These are phyloP conservation scores for Linnemannia exigua DNA, from an alignment of 192 early-diverging fungal species.

Conservation along the genomic window DNA sequence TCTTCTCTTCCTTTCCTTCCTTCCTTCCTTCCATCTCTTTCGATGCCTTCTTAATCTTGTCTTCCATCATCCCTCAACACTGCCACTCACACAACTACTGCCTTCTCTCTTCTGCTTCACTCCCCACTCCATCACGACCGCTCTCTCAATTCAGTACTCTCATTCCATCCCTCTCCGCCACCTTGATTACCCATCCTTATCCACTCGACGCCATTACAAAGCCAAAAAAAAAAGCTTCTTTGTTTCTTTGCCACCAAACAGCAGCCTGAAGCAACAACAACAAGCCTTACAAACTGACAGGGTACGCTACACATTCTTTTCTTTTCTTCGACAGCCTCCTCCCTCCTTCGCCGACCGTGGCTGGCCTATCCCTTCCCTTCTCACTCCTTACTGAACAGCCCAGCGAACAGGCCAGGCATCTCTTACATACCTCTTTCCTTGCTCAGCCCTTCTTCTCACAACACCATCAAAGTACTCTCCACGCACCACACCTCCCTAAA, in stretches of 20 bases:
- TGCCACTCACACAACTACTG: background rate
- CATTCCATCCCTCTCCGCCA: background rate
- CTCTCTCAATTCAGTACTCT: background rate
- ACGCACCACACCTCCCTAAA: background rate
- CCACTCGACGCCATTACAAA: background rate
- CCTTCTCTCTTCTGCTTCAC: background rate
- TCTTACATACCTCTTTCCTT: background rate
- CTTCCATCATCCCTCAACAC: background rate
- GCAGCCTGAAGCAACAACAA: background rate
- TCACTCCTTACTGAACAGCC: background rate
- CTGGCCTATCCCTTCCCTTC: background rate
- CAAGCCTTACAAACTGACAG: background rate
- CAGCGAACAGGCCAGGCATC: constrained; percentile 1
- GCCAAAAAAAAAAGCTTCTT: background rate
- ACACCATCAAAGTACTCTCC: background rate
- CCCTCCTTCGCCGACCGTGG: background rate
- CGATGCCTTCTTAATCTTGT: background rate
- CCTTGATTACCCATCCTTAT: background rate
- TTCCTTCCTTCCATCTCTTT: background rate
- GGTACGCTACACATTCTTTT: background rate
- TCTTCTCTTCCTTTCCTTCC: background rate
- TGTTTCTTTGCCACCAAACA: constrained; percentile 6
- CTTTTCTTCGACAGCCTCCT: background rate
- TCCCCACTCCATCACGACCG: background rate
- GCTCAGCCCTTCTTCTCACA: background rate